These are phyloP conservation scores for Lepraria neglecta DNA, from an alignment of 495 filamentous ascomycete species.

Conservation along the genomic window DNA sequence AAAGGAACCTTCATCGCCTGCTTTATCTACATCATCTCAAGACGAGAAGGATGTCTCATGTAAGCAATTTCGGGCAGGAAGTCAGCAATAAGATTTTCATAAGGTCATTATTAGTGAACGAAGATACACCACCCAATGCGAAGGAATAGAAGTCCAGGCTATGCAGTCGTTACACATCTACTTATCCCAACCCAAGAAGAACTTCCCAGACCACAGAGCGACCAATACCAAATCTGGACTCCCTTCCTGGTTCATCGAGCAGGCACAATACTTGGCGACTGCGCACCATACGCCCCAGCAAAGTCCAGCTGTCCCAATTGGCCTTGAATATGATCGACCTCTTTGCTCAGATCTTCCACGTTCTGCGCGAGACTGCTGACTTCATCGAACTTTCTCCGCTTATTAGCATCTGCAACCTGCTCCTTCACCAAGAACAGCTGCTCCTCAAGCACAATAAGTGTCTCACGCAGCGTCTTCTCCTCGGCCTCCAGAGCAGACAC, in stretches of 20 bases:
- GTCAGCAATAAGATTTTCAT: no score
- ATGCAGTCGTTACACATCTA: no score
- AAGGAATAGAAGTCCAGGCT: no score
- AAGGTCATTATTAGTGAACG: no score
- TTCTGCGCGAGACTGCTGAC: conserved; percentile 73
- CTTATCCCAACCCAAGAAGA: no score
- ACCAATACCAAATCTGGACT: background rate
- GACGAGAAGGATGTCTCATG: no score
- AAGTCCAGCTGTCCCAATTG: conserved; percentile 47
- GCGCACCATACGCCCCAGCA: conserved; percentile 43
- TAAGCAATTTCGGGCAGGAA: no score
- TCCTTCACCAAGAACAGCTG: conserved; percentile 85
- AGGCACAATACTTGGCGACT: conserved; percentile 9
- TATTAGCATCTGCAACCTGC: conserved; percentile 80
- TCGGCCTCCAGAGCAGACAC: conserved; percentile 72
- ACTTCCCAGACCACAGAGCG: no score
- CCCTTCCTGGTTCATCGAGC: background rate
- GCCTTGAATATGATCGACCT: conserved; percentile 65
- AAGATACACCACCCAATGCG: no score
- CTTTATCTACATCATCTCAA: no score
- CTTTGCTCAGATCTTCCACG: conserved; percentile 72
- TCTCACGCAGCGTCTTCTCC: conserved; percentile 79
- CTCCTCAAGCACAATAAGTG: conserved; percentile 86
- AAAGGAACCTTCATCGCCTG: no score
- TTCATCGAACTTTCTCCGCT: conserved; percentile 81